These are phyloP conservation scores for Ceratobasidium sp. DNA, from an alignment of 1,284 basidiomycete genomes.

Conservation along the genomic window DNA sequence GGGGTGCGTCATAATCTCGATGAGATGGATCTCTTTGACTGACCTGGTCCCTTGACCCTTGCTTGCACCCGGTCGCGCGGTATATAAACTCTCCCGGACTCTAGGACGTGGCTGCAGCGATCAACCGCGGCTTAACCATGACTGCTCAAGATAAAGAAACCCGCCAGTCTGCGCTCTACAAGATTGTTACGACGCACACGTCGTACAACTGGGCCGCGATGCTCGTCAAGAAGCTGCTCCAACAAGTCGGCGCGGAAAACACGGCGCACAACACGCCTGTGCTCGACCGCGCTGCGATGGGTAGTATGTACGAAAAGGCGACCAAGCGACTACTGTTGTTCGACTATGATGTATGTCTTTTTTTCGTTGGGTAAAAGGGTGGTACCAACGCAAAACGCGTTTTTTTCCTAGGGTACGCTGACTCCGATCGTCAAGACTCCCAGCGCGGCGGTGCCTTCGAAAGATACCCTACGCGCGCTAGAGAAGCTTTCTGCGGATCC, in stretches of 20 bases:
- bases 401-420: constrained; percentile 82
- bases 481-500: constrained; percentile 81
- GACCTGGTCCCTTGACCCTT: constrained; percentile 31
- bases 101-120: constrained; percentile 93
- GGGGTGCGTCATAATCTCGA: constrained; percentile 67
- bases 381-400: constrained; percentile 36
- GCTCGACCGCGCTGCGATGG: constrained; percentile 76
- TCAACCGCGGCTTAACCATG: constrained; percentile 91
- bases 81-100: constrained; percentile 12
- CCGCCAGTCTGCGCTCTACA: constrained; percentile 84
- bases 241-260: constrained; percentile 84
- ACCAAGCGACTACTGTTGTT: constrained; percentile 93
- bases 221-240: constrained; percentile 89
- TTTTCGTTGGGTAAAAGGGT: neutral
- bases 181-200: constrained; percentile 93
- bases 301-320: constrained; percentile 76
- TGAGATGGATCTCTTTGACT: constrained; percentile 24
- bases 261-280: constrained; percentile 90
- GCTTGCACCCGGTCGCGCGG: neutral
- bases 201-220: constrained; percentile 96
- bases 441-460: constrained; percentile 86
- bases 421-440: constrained; percentile 97
- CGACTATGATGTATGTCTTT: constrained; percentile 87
- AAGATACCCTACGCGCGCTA: constrained; percentile 82
- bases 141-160: constrained; percentile 78